Evolutionary conservation across 2,329 filamentous ascomycete genomes (phyloP).

Genomic region (Chrysoporthe cubensis): DNA sequence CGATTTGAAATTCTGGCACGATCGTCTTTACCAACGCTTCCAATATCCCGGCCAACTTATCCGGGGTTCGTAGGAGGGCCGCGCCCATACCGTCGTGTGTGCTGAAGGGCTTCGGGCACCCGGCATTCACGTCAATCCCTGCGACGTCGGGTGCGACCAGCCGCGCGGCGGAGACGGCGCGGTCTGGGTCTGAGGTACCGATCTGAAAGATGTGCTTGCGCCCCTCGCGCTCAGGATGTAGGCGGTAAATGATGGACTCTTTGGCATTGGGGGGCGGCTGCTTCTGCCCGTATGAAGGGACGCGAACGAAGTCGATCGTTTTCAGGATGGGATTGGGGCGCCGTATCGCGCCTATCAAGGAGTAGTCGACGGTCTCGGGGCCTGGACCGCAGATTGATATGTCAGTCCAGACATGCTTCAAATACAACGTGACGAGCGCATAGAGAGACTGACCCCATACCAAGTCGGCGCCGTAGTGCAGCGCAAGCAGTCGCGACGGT

Average conservation of each 20-base stretch:
- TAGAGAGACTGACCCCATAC: constrained; percentile 75
- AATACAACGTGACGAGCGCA: neutral
- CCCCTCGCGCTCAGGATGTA: constrained; percentile 78
- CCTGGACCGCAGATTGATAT: constrained; percentile 50
- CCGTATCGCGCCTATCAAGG: constrained; percentile 85
- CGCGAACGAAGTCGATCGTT: constrained; percentile 83
- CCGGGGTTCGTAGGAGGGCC: constrained; percentile 82
- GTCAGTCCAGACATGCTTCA: constrained; percentile 20
- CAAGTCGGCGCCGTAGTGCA: constrained; percentile 94
- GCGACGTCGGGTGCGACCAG: constrained; percentile 85
- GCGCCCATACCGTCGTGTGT: constrained; percentile 95
- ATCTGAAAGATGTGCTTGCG: constrained; percentile 86
- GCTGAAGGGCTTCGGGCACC: constrained; percentile 97
- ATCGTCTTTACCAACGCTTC: constrained; percentile 81
- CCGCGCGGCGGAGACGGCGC: constrained; percentile 82
- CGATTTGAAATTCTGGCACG: constrained; percentile 77
- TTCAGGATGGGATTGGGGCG: constrained; percentile 75
- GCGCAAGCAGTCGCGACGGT: constrained; percentile 82
- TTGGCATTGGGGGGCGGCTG: constrained; percentile 58
- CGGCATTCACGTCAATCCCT: constrained; percentile 95
- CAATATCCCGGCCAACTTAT: constrained; percentile 81
- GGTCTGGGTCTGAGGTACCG: constrained; percentile 80
- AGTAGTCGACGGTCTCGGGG: constrained; percentile 90
- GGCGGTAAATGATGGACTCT: constrained; percentile 78
- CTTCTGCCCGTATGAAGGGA: constrained; percentile 69